Evolutionary conservation across 2,329 filamentous ascomycete species (phyloP).

Genomic region (Westerdykella aurantiaca): DNA sequence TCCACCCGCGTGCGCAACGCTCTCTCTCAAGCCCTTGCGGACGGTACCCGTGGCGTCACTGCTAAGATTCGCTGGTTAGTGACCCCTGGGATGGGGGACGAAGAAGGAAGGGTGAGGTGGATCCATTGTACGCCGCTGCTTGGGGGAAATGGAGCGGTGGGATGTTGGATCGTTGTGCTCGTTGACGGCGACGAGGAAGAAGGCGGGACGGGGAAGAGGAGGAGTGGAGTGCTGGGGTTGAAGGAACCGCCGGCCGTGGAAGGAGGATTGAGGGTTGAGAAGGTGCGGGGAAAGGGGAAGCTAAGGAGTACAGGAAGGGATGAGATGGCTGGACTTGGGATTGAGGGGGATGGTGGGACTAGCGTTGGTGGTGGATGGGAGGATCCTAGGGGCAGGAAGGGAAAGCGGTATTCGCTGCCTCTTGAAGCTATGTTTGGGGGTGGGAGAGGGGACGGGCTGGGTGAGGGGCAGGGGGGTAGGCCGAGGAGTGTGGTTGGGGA

Average conservation of each 20-base stretch:
- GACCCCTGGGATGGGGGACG: constrained; percentile 31
- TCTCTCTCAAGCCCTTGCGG: constrained; percentile 55
- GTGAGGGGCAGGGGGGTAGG: no score
- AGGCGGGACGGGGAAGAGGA: neutral
- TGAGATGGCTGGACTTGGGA: constrained; percentile 3
- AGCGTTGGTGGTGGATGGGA: neutral
- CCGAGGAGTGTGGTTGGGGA: no score
- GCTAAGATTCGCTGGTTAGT: constrained; percentile 66
- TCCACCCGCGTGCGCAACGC: constrained; percentile 49
- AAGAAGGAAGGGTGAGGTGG: constrained; percentile 62
- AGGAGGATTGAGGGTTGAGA: neutral
- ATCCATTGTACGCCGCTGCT: constrained; percentile 71
- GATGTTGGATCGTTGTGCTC: constrained; percentile 73
- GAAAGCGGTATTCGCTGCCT: no score
- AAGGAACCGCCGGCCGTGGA: neutral
- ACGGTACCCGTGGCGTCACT: constrained; percentile 62
- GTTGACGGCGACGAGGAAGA: constrained; percentile 49
- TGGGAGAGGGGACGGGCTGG: no score
- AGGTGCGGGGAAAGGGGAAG: constrained; percentile 2
- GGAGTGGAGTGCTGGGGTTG: neutral
- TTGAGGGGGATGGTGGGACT: neutral
- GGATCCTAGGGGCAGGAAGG: no score
- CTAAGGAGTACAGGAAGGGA: neutral
- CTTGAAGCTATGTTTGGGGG: no score
- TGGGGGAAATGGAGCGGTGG: constrained; percentile 60